Evolutionary conservation across 179 eudicot genomes (phyloP).

Genomic region (Nepenthes alata): DNA sequence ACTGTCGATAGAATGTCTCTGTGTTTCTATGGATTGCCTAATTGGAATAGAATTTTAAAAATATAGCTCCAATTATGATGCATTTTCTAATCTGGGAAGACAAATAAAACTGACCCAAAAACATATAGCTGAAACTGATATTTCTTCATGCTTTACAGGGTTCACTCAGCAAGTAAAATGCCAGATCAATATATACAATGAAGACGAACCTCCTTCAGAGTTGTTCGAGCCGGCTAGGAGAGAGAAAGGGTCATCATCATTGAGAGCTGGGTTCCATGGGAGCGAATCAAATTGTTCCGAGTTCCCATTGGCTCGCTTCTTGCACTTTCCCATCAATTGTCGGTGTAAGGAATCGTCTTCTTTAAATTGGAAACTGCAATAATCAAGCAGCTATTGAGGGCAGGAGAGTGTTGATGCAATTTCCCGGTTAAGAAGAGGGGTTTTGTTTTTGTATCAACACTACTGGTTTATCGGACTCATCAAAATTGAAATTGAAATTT

Average conservation of each 20-base stretch:
- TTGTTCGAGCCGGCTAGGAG: slow-evolving; percentile 37
- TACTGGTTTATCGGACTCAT: too few relatives aligned
- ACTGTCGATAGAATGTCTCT: neutral
- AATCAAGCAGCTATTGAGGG: neutral
- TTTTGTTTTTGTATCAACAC: too few relatives aligned
- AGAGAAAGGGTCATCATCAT: slow-evolving; percentile 39
- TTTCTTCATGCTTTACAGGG: neutral
- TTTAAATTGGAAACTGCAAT: too few relatives aligned
- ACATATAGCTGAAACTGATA: too few relatives aligned
- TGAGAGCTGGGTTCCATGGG: slow-evolving; percentile 50
- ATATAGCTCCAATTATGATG: too few relatives aligned
- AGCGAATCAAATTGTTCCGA: slow-evolving; percentile 43
- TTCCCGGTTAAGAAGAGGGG: neutral
- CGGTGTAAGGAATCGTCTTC: neutral
- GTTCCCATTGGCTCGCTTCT: slow-evolving; percentile 16
- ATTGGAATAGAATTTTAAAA: too few relatives aligned
- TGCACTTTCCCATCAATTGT: slow-evolving; percentile 12
- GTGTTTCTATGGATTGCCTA: too few relatives aligned
- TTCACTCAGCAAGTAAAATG: neutral
- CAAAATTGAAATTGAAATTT: too few relatives aligned
- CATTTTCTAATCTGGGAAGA: too few relatives aligned
- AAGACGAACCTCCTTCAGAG: slow-evolving; percentile 51
- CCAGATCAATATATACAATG: neutral
- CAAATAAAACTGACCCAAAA: too few relatives aligned
- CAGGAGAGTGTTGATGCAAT: neutral